These are phyloP conservation scores for Populus davidiana DNA, from an alignment of 345 rosid genomes.

Conservation along the genomic window DNA sequence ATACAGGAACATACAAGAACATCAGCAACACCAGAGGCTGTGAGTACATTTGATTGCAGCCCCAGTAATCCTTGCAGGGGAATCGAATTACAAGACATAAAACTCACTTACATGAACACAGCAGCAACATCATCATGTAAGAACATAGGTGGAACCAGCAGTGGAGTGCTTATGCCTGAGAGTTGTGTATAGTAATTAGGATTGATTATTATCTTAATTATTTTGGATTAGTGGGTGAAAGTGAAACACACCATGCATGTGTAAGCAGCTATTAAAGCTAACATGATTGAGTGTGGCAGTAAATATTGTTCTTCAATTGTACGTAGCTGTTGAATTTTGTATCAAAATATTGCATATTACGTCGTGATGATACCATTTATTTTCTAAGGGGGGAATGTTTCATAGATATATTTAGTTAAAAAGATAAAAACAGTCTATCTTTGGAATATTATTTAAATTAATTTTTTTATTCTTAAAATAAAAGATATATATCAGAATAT, in stretches of 20 bases:
- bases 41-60: constrained; percentile 38
- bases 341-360: neutral
- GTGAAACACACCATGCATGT: neutral
- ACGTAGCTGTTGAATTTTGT: neutral
- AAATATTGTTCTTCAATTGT: neutral
- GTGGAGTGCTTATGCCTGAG: constrained; percentile 24
- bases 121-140: constrained; percentile 32
- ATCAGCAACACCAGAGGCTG: constrained; percentile 34
- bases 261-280: neutral
- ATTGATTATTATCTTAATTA: neutral
- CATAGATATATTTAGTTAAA: too few relatives aligned
- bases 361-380: neutral
- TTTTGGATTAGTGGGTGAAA: neutral
- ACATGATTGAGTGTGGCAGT: neutral
- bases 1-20: constrained; percentile 40
- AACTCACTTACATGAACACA: constrained; percentile 28
- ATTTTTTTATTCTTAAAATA: too few relatives aligned
- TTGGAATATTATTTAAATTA: too few relatives aligned
- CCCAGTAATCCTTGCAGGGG: constrained; percentile 29
- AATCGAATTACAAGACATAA: constrained; percentile 34
- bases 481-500: too few relatives aligned
- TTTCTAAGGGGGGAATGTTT: too few relatives aligned
- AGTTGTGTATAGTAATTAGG: constrained; percentile 25
- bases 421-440: too few relatives aligned
- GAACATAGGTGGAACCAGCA: constrained; percentile 26